Percentiles rank a stretch among this genome's conserved stretches.
phyloP scores from a whole-genome alignment of 148 eudicot species.

The Silene uniflora region DNA sequence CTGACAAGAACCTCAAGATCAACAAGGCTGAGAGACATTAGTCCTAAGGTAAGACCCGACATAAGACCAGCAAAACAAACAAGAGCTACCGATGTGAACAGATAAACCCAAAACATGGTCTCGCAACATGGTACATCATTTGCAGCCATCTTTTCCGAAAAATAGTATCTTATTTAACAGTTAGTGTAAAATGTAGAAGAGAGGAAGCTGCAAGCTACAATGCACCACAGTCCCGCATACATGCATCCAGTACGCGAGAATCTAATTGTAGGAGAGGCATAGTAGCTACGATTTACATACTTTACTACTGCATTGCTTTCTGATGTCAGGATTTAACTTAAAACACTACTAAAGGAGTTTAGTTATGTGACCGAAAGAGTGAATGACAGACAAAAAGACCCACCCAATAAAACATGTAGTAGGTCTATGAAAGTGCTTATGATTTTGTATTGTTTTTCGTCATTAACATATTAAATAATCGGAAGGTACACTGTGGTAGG shows the following conservation, averaged over 20 bases:
- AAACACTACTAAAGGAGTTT: conserved; percentile 3
- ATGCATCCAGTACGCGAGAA: background rate
- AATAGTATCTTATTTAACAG: background rate
- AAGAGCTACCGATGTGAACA: conserved; percentile 42
- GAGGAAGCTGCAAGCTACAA: no score
- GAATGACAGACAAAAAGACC: conserved; percentile 36
- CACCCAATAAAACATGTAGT: conserved; percentile 24
- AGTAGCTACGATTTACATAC: no score
- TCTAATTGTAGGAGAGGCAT: background rate
- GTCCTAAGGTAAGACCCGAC: no score
- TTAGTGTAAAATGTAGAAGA: no score
- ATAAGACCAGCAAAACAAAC: no score
- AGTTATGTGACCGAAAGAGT: conserved; percentile 9
- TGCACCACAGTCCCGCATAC: no score
- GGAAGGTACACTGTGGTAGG: no score
- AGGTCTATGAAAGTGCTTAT: conserved; percentile 15
- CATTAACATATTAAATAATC: conserved; percentile 13
- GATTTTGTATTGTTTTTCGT: background rate
- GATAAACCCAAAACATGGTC: conserved; percentile 77
- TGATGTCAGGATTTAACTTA: conserved; percentile 2
- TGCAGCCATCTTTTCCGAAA: conserved; percentile 44
- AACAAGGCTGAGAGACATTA: no score
- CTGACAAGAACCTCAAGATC: conserved; percentile 88
- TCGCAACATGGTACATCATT: conserved; percentile 83
- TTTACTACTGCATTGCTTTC: conserved; percentile 2